A percentile compares a stretch with the other conserved stretches of the same genome.
Evolutionary conservation across 202 grass and related monocot species (phyloP).

Genomic region (Schoenoplectus tabernaemontani): DNA sequence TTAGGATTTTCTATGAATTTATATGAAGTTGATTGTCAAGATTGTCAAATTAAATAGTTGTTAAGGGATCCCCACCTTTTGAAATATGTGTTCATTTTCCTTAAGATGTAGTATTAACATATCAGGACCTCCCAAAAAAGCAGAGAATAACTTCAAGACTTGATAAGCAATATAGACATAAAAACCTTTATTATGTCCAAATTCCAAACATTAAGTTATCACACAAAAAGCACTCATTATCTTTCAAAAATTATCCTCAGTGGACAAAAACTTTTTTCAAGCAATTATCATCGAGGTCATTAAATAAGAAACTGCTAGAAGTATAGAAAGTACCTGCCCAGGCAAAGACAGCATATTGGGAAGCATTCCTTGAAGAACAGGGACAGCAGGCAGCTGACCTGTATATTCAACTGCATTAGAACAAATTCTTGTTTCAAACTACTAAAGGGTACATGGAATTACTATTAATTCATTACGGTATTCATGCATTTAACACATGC

Average conservation of each 20-base stretch:
- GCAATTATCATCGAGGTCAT: background rate
- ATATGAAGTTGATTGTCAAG: no score
- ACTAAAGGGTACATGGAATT: conserved; percentile 15
- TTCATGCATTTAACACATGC: background rate
- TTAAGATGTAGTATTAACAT: no score
- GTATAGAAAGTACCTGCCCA: conserved; percentile 45
- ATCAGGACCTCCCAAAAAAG: no score
- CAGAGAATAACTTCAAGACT: no score
- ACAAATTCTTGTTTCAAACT: background rate
- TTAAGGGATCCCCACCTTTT: no score
- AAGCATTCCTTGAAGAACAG: conserved; percentile 64
- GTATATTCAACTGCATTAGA: conserved; percentile 26
- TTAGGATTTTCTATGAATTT: no score
- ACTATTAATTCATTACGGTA: conserved; percentile 9
- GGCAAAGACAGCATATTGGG: conserved; percentile 69
- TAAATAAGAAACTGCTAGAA: background rate
- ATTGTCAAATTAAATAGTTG: no score
- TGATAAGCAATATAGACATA: no score
- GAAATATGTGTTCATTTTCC: no score
- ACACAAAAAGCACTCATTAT: background rate
- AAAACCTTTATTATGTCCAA: background rate
- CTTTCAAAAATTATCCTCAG: background rate
- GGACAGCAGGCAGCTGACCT: conserved; percentile 51
- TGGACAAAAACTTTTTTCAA: background rate
- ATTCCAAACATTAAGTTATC: background rate